Base-by-base conservation (phyloP, 2,329 filamentous ascomycete genomes). In the Lachnellula cervina region DNA sequence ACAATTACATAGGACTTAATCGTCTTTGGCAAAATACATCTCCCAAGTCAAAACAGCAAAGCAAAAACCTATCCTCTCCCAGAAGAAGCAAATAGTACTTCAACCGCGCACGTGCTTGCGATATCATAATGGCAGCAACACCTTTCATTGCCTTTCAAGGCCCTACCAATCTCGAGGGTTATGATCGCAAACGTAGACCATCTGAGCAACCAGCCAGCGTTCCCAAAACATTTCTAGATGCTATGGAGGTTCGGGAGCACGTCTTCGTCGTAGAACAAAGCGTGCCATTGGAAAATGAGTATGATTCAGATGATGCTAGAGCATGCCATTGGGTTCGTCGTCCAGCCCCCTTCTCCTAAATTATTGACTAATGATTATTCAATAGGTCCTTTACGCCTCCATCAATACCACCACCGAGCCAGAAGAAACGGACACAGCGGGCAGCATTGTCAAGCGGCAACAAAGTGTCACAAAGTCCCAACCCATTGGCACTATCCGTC, bases 241-340 rank as follows among this genome's bases (percentile, higher is more conserved):
- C 82, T 59, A 86, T 87, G 82, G 70, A 74, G 51, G 78, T 88
- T 44, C 81, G 85, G 37, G 74, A 82, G 58, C 66, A 71, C 17
- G 84, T 88, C 52, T 87, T 85, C 63, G 80, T 87, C 23, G 38
- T 73, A 7, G 84, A 87, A 65, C 84, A 87, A 65, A 64, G 71
- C 0, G 74, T 83, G 14, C 76, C 80, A 0, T 71, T 83, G 0
- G 83, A 87, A 38, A 82, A 84, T 61, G 92, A 97, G 71, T 80
- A 90, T 62, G 93, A 97, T 74, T 74, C 78, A 1, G 90, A 97
- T 69, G 93, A 97, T 70, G 63, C 79, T 1, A 81, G 89, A 37
- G 86, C 84, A 63, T 93, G 86, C 73, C 91, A 97, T 72, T 96
- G 90, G 88, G 86, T 96, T 58, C 14, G 54, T 54, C 9, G 17